These are phyloP conservation scores for Pythium apleroticum DNA, from an alignment of 352 stramenopile genomes.

Conservation along the genomic window DNA sequence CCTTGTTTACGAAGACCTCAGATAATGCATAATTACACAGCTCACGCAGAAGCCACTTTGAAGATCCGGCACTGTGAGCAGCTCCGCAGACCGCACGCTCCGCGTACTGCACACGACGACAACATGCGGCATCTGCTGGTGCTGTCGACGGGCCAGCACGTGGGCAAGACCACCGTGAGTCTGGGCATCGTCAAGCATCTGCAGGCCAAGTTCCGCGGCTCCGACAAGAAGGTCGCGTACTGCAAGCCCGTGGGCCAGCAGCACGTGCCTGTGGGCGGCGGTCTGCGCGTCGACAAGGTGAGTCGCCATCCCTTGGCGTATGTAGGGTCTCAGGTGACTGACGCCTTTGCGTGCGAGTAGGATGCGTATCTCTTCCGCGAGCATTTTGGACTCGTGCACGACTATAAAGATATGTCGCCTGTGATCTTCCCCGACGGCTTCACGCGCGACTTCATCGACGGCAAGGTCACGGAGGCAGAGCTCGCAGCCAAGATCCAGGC, in stretches of 20 bases:
- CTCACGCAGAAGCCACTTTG: constrained; percentile 10
- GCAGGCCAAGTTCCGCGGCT: constrained; percentile 85
- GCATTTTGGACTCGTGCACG: constrained; percentile 94
- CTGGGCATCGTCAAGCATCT: constrained; percentile 94
- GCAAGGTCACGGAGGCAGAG: constrained; percentile 88
- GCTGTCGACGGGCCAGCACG: constrained; percentile 94
- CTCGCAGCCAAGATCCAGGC: constrained; percentile 77
- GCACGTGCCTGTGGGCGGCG: constrained; percentile 78
- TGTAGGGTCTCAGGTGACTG: neutral
- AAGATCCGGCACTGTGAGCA: constrained; percentile 5
- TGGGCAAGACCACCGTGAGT: constrained; percentile 97
- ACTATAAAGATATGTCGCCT: constrained; percentile 97
- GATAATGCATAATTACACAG: constrained; percentile 4
- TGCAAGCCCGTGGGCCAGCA: constrained; percentile 97
- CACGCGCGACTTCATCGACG: constrained; percentile 96
- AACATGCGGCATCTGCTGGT: constrained; percentile 74
- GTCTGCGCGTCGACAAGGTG: constrained; percentile 88
- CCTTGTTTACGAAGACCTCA: neutral
- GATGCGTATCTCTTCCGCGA: constrained; percentile 96
- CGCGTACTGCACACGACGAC: neutral
- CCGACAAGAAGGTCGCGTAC: constrained; percentile 78
- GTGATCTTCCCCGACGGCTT: constrained; percentile 97
- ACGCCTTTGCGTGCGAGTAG: constrained; percentile 26
- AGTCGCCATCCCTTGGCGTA: neutral
- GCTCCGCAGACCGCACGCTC: neutral